Percentiles rank a stretch among this genome's conserved stretches.
These are phyloP conservation scores for Cyclanthera cordifolia DNA, from an alignment of 306 rosid species.

Conservation along the genomic window DNA sequence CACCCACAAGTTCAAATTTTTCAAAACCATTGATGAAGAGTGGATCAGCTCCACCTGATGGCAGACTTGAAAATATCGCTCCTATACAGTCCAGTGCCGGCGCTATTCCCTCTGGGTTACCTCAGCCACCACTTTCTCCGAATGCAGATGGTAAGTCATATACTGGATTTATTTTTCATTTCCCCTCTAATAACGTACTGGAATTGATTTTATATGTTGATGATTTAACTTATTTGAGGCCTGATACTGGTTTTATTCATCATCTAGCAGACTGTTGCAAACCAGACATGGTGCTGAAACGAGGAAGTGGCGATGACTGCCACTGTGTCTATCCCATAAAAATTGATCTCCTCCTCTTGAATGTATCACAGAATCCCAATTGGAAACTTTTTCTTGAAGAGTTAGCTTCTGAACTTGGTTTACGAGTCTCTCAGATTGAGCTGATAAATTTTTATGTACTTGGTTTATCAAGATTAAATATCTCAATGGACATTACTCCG, in stretches of 20 bases:
- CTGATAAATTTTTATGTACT: conserved; percentile 67
- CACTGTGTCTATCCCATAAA: conserved; percentile 86
- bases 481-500: conserved; percentile 87
- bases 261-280: conserved; percentile 64
- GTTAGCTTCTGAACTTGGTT: conserved; percentile 57
- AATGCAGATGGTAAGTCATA: conserved; percentile 44
- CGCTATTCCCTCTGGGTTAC: conserved; percentile 45
- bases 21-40: conserved; percentile 43
- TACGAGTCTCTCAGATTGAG: conserved; percentile 54
- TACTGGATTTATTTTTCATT: no score
- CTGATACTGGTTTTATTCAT: conserved; percentile 16
- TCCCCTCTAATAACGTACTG: no score
- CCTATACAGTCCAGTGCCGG: conserved; percentile 45
- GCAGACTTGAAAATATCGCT: conserved; percentile 40
- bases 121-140: conserved; percentile 71
- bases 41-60: no score
- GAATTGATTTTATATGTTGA: no score
- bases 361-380: conserved; percentile 41
- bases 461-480: conserved; percentile 47
- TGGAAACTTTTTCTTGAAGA: conserved; percentile 49
- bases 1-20: conserved; percentile 43
- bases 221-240: neutral
- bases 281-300: conserved; percentile 57
- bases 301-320: conserved; percentile 51
- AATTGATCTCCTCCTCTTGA: conserved; percentile 23